Percentiles rank a stretch among this genome's conserved stretches.
Evolutionary conservation across 305 asterid species (phyloP).

Genomic region (Rubia occidens): DNA sequence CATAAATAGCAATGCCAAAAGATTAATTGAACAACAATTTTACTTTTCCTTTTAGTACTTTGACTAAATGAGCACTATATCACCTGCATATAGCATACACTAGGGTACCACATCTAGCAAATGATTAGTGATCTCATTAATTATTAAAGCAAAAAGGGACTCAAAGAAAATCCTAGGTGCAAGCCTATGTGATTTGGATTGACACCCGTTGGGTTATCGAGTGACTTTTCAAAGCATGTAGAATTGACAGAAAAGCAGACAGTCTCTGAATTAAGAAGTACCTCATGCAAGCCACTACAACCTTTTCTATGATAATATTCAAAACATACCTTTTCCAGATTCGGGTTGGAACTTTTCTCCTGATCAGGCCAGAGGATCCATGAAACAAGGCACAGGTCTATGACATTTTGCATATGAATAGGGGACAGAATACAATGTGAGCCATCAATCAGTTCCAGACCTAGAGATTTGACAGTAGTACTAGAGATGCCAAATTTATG

Average conservation of each 20-base stretch:
- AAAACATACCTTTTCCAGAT: conserved; percentile 71
- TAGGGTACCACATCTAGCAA: not conserved
- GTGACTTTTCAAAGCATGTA: not conserved
- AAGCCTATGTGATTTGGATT: not conserved
- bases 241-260: not conserved
- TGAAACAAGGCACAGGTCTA: conserved; percentile 65
- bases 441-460: conserved; percentile 60
- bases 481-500: conserved; percentile 46
- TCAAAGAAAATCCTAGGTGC: not conserved
- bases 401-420: conserved; percentile 40
- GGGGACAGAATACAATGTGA: conserved; percentile 53
- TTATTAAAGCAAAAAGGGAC: not conserved
- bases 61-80: not conserved
- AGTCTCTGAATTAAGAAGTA: not conserved
- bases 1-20: not conserved
- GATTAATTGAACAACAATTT: not conserved
- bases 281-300: conserved; percentile 4
- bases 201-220: not conserved
- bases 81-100: not conserved
- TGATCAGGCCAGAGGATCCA: conserved; percentile 98
- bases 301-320: conserved; percentile 3
- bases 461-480: conserved; percentile 53
- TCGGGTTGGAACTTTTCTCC: conserved; percentile 75
- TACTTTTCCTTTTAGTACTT: not conserved
- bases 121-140: not conserved